Percentiles rank a stretch among this genome's conserved stretches.
These are phyloP conservation scores for Acidiella bohemica DNA, from an alignment of 495 filamentous ascomycete species.

Conservation along the genomic window DNA sequence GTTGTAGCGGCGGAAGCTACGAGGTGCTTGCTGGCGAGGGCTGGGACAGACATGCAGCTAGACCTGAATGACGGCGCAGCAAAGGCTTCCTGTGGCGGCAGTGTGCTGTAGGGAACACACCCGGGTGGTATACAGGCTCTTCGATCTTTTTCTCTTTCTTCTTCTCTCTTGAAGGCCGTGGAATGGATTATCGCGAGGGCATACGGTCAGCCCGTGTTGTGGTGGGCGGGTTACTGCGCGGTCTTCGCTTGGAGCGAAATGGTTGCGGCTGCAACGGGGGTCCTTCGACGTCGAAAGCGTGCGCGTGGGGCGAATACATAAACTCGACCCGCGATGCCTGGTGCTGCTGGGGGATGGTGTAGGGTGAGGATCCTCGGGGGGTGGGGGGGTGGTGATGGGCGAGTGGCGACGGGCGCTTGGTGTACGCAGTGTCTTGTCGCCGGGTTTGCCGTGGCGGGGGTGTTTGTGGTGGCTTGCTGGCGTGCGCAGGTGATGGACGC, in stretches of 20 bases:
- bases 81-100: neutral
- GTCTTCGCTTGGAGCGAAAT: slow-evolving; percentile 83
- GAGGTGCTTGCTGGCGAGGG: slow-evolving; percentile 16
- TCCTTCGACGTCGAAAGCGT: slow-evolving; percentile 67
- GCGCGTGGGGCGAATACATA: slow-evolving; percentile 74
- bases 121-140: neutral
- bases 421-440: too few species aligned
- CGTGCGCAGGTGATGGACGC: too few species aligned
- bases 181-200: neutral
- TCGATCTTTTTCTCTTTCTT: too few species aligned
- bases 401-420: too few species aligned
- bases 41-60: slow-evolving; percentile 32
- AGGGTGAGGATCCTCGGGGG: slow-evolving; percentile 2
- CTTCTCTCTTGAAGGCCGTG: too few species aligned
- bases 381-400: neutral
- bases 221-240: slow-evolving; percentile 65
- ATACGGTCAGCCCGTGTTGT: slow-evolving; percentile 54
- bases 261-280: slow-evolving; percentile 75
- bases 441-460: too few species aligned
- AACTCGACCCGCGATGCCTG: slow-evolving; percentile 33
- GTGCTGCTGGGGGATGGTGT: neutral
- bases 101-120: neutral
- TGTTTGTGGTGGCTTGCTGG: too few species aligned
- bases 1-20: slow-evolving; percentile 1
- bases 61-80: slow-evolving; percentile 15